Percentiles rank a stretch among this genome's conserved stretches.
Evolutionary conservation across 495 filamentous ascomycete species (phyloP).

Genomic region (Aspergillus carlsbadensis): DNA sequence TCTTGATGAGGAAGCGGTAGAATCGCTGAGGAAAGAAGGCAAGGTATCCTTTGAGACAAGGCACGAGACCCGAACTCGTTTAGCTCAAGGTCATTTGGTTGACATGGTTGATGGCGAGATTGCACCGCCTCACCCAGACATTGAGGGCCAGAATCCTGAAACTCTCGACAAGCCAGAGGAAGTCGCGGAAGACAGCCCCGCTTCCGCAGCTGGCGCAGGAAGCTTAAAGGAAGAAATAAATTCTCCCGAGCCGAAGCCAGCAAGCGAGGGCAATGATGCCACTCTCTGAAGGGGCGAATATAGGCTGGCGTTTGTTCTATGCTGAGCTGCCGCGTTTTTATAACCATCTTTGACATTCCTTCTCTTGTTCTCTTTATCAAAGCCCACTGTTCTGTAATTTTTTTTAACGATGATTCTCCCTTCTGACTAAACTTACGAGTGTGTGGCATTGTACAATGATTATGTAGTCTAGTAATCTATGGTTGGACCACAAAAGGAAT

Average conservation of each 20-base stretch:
- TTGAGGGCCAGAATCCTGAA: constrained; percentile 69
- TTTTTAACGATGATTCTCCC: constrained; percentile 15
- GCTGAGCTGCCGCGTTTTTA: constrained; percentile 1
- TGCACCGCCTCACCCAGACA: constrained; percentile 82
- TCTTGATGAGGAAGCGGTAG: constrained; percentile 78
- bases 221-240: constrained; percentile 57
- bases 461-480: constrained; percentile 1
- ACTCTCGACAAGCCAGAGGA: constrained; percentile 48
- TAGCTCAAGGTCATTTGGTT: constrained; percentile 39
- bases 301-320: constrained; percentile 14
- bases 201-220: constrained; percentile 59
- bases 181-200: constrained; percentile 40
- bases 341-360: background rate
- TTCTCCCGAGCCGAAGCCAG: constrained; percentile 64
- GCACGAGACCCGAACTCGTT: constrained; percentile 84
- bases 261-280: constrained; percentile 74
- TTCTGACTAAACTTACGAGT: constrained; percentile 23
- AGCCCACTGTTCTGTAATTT: constrained; percentile 16
- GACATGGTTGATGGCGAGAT: constrained; percentile 68
- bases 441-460: constrained; percentile 21
- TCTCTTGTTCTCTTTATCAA: constrained; percentile 7
- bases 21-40: constrained; percentile 68
- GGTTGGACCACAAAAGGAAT: constrained; percentile 30
- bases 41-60: constrained; percentile 93
- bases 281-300: constrained; percentile 32